Conservation (phyloP, 805 yeast species). For the Cyberlindnera maclurae region DNA sequence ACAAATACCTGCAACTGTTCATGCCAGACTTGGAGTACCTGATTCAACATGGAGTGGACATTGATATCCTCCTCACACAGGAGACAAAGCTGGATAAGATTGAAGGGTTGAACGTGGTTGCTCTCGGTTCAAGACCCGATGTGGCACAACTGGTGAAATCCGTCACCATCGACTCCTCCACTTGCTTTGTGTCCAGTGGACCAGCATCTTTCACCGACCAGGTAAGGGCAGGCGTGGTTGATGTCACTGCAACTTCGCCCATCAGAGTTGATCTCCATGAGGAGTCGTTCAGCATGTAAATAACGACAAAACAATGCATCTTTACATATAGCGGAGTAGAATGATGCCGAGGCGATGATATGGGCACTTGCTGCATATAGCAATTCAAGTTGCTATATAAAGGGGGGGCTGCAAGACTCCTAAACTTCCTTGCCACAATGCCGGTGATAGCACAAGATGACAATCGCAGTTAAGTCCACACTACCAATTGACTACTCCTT, state of each 20-base stretch:
- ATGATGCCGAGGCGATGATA: no score
- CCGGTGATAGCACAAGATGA: conserved; percentile 1
- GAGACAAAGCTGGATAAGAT: background rate
- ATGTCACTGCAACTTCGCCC: conserved; percentile 26
- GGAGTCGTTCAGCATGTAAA: conserved; percentile 24
- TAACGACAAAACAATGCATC: no score
- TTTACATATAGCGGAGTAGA: no score
- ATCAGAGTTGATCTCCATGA: conserved; percentile 27
- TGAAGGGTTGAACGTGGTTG: background rate
- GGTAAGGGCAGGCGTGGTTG: conserved; percentile 40
- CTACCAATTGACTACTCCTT: conserved; percentile 19
- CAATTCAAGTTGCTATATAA: background rate
- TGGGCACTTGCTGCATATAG: no score
- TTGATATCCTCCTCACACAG: conserved; percentile 16
- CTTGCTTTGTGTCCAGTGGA: conserved; percentile 55
- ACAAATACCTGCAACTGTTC: conserved; percentile 42
- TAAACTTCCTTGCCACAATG: no score
- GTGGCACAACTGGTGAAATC: conserved; percentile 7
- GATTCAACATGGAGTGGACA: conserved; percentile 18
- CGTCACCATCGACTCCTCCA: conserved; percentile 31
- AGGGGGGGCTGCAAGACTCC: background rate
- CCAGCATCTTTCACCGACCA: conserved; percentile 52
- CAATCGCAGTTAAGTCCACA: conserved; percentile 5
- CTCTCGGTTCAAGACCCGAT: conserved; percentile 12
- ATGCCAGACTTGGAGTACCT: conserved; percentile 35